Percentiles rank a stretch among this genome's conserved stretches.
phyloP scores from a whole-genome alignment of 2,329 filamentous ascomycete species.

The Diaporthe batatas region DNA sequence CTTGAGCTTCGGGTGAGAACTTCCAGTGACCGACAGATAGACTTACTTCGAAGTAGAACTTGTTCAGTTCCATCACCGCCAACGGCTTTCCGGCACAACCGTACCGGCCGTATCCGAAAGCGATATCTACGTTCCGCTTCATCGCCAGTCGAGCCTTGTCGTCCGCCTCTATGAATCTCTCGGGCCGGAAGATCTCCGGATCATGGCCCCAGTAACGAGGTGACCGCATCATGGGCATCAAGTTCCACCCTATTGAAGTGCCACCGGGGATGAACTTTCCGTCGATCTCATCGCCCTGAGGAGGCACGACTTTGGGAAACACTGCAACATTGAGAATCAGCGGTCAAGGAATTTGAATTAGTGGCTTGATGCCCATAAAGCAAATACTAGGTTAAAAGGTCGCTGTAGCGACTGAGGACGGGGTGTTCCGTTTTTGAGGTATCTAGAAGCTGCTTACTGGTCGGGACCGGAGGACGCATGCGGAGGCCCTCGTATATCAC shows the following conservation, averaged over 20 bases:
- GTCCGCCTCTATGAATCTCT: constrained; percentile 68
- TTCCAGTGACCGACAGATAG: no score
- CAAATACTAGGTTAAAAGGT: no score
- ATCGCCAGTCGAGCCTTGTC: constrained; percentile 48
- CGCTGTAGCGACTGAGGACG: no score
- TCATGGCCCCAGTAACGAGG: constrained; percentile 58
- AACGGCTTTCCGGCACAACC: constrained; percentile 59
- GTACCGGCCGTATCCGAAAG: constrained; percentile 56
- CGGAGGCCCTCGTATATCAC: constrained; percentile 37
- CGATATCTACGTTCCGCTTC: constrained; percentile 52
- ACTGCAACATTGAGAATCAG: neutral
- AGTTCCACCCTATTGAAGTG: constrained; percentile 45
- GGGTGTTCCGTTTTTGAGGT: no score
- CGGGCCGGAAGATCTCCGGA: constrained; percentile 70
- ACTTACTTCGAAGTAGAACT: constrained; percentile 56
- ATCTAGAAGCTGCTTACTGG: no score
- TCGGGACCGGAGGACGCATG: constrained; percentile 26
- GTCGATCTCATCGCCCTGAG: constrained; percentile 48
- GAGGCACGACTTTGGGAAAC: constrained; percentile 46
- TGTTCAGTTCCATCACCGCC: constrained; percentile 59
- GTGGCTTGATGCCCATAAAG: no score
- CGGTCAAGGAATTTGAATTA: no score
- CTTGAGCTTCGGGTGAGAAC: no score
- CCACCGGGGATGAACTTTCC: constrained; percentile 50
- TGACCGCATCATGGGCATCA: constrained; percentile 38